Evolutionary conservation across 2,329 filamentous ascomycete genomes (phyloP).

Genomic region (Claviceps sorghi): DNA sequence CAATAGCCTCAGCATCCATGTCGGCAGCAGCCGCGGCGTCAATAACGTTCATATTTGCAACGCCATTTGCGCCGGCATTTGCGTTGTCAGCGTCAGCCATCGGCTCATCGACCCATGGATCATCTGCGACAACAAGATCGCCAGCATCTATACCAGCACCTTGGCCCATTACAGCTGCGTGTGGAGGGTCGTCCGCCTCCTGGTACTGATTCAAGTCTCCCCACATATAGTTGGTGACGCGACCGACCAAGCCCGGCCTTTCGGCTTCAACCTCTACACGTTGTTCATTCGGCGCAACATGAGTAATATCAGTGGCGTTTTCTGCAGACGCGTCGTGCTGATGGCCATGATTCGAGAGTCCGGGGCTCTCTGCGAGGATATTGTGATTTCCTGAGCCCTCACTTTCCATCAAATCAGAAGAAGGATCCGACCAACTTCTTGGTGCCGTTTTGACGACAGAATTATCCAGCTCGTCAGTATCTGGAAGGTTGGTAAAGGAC

Average conservation of each 20-base stretch:
- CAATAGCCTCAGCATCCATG: slow-evolving; percentile 60
- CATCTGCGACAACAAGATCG: slow-evolving; percentile 43
- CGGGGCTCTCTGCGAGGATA: not conserved
- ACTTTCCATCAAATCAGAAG: not conserved
- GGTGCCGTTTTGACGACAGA: not conserved
- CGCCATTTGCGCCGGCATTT: slow-evolving; percentile 15
- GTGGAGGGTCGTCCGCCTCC: slow-evolving; percentile 13
- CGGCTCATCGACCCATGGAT: slow-evolving; percentile 11
- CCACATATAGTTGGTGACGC: slow-evolving; percentile 48
- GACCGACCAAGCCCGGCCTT: slow-evolving; percentile 14
- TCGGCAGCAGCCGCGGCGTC: slow-evolving; percentile 41
- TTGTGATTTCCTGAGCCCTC: not conserved
- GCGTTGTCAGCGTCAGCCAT: slow-evolving; percentile 20
- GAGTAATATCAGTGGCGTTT: slow-evolving; percentile 5
- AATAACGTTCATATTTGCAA: slow-evolving; percentile 21
- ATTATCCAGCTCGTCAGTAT: slow-evolving; percentile 9
- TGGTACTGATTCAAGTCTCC: slow-evolving; percentile 32
- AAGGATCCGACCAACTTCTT: not conserved
- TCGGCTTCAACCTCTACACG: slow-evolving; percentile 7
- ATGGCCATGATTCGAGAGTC: slow-evolving; percentile 1
- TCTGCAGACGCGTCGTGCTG: slow-evolving; percentile 1
- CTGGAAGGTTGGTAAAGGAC: slow-evolving; percentile 34
- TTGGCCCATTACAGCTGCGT: slow-evolving; percentile 18
- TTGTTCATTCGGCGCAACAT: slow-evolving; percentile 2
- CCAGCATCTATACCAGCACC: slow-evolving; percentile 24